A percentile compares a stretch with the other conserved stretches of the same genome.
phyloP scores from a whole-genome alignment of 2,329 filamentous ascomycete genomes.

The Monosporascus sp. region DNA sequence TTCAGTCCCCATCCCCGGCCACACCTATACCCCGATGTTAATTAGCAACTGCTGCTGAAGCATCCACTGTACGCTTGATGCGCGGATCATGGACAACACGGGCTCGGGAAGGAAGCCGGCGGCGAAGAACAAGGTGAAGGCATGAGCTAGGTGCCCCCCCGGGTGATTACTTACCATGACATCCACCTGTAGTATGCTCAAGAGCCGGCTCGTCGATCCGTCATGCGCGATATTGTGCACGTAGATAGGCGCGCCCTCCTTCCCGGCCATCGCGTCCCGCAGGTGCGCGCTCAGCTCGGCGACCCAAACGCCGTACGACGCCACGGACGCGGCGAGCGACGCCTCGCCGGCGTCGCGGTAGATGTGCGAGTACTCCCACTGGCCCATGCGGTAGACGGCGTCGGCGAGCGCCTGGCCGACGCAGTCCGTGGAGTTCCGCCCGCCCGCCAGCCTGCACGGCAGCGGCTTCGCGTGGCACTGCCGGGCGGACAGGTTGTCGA shows the following conservation, averaged over 20 bases:
- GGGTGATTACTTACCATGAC: slow-evolving; percentile 51
- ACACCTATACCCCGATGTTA: slow-evolving; percentile 28
- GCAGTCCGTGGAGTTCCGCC: slow-evolving; percentile 48
- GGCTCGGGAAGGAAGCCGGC: not conserved
- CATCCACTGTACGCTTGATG: not conserved
- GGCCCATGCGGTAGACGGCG: slow-evolving; percentile 67
- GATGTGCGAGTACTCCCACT: slow-evolving; percentile 77
- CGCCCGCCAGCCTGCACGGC: slow-evolving; percentile 55
- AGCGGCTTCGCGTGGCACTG: slow-evolving; percentile 71
- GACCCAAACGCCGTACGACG: slow-evolving; percentile 66
- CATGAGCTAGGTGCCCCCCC: too few relatives aligned
- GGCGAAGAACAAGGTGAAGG: not conserved
- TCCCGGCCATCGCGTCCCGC: slow-evolving; percentile 43
- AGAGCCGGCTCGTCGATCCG: slow-evolving; percentile 61
- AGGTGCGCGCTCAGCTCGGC: slow-evolving; percentile 66
- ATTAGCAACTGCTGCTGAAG: not conserved
- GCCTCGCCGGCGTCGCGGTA: slow-evolving; percentile 59
- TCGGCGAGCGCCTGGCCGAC: slow-evolving; percentile 59
- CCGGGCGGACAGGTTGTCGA: slow-evolving; percentile 73
- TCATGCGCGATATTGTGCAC: slow-evolving; percentile 79
- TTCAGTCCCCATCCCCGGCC: slow-evolving; percentile 79
- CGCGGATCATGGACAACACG: not conserved
- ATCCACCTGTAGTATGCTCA: slow-evolving; percentile 67
- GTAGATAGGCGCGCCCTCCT: slow-evolving; percentile 43
- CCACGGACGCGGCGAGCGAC: slow-evolving; percentile 57